Evolutionary conservation across 2,329 filamentous ascomycete species (phyloP), one percentile per base, ranked within the genome.

Genomic region (Phialophora macrospora): DNA sequence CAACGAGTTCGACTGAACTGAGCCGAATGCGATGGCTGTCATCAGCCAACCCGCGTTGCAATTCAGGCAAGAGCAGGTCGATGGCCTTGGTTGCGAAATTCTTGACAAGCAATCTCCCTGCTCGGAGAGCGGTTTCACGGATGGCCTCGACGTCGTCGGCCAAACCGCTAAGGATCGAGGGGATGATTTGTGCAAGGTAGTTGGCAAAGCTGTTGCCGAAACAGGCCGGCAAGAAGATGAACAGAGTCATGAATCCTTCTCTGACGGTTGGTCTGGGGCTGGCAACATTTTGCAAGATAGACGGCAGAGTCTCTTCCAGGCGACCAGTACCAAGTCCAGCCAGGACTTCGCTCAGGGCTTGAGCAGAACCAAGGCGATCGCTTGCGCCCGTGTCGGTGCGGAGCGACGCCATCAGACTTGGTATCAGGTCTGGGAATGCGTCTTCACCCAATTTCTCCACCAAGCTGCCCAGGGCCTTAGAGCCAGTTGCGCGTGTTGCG

Each of bases 221-320:
- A 80, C 95, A 99, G 60, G 97, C 95, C 12, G 95, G 95, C 81
- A 99, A 87, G 85, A 97, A 99, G 72, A 99, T 98, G 80, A 99
- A 99, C 48, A 99, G 85, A 7, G 95, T 97, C 95, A 99, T 99
- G 82, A 99, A 99, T 54, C 95, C 95, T 83, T 99, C 95, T 73
- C 95, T 89, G 70, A 99, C 92, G 62, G 93, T 88, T 20, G 95
- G 77, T 79, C 97, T 97, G 72, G 90, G 87, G 73, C 94, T 98
- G 72, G 92, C 89, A 71, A 97, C 94, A 74, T 99, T 99, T 74
- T 98, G 94, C 48, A 99, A 81, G 72, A 99, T 97, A 12, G 94
- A 97, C 46, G 95, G 96, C 54, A 99, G 82, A 4, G 93, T 98
- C 79, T 99, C 96, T 78, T 99, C 95, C 72, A 99, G 82, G 72